phyloP scores from a whole-genome alignment of 805 yeast species.

The Candida pseudoglaebosa region DNA sequence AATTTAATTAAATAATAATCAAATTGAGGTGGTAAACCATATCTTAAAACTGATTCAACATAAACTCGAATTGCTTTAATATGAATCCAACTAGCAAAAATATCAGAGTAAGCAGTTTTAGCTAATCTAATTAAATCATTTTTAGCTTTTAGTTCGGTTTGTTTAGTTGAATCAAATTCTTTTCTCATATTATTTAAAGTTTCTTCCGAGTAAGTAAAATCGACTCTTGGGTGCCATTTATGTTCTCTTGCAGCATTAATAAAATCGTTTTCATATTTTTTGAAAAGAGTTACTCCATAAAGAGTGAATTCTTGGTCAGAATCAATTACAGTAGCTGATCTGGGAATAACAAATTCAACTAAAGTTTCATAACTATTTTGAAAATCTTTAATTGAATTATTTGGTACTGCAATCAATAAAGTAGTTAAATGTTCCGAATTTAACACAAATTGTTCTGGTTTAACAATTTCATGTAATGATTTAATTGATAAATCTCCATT shows the following conservation, averaged over 20 bases:
- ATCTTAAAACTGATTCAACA: constrained; percentile 91
- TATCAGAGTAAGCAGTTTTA: constrained; percentile 85
- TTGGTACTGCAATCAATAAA: constrained; percentile 85
- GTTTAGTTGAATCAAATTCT: constrained; percentile 73
- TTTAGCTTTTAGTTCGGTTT: constrained; percentile 67
- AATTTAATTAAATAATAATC: constrained; percentile 48
- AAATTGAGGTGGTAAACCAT: constrained; percentile 95
- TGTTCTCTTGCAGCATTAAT: constrained; percentile 69
- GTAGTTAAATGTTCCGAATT: constrained; percentile 85
- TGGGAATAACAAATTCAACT: constrained; percentile 82
- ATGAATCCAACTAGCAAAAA: constrained; percentile 84
- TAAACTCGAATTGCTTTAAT: constrained; percentile 81
- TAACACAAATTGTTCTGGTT: constrained; percentile 76
- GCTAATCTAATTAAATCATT: constrained; percentile 80
- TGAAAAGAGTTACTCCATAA: constrained; percentile 79
- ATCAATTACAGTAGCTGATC: constrained; percentile 70
- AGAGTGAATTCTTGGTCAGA: constrained; percentile 71
- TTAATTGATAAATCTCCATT: constrained; percentile 91
- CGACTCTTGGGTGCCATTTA: constrained; percentile 85
- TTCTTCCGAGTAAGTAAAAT: constrained; percentile 81
- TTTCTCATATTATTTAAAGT: constrained; percentile 64
- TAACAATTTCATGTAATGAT: constrained; percentile 85
- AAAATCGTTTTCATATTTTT: constrained; percentile 71
- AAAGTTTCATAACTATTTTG: constrained; percentile 70
- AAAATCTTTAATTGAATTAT: constrained; percentile 55